Base-by-base conservation (phyloP, 495 filamentous ascomycete species). In the Penicillium macrosclerotiorum region DNA sequence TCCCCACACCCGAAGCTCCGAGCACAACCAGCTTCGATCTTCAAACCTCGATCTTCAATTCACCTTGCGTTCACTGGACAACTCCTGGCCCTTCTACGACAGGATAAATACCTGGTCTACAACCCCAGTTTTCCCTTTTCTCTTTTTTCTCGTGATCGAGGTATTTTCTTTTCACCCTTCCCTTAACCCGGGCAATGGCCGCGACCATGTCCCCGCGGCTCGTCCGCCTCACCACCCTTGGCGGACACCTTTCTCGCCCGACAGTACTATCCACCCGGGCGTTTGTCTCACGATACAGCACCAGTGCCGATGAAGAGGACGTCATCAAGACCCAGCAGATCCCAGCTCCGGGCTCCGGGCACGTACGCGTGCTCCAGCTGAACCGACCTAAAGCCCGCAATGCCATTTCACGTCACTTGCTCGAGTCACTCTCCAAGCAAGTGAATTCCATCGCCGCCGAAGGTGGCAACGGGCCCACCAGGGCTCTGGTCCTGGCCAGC, bases 321-420 rank as follows among this genome's bases (percentile, higher is more conserved):
- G 67, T 88, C 22, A 80, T 97, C 59, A 81, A 82, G 45, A 74
- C 81, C 43, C 80, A 75, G 33, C 80, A 85, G 62, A 57, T 96
- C 29, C 86, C 85, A 27, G 88, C 93, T 0, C 85, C 93, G 0
- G 82, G 86, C 54, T 79, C 80, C 4, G 93, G 93, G 45, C 83
- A 83, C 67, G 92, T 98, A 63, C 84, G 87, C 32, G 78, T 97
- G 49, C 78, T 98, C 40, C 84, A 89, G 39, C 82, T 98, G 52
- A 88, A 95, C 67, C 81, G 88, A 9, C 93, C 90, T 3, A 59
- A 76, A 1, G 86, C 89, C 29, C 85, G 89, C 50, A 98, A 98
- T 59, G 90, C 93, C 36, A 86, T 98, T 66, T 96, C 92, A 0
- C 75, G 73, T 36, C 79, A 81, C 27, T 74, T 98, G 24, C 75